Evolutionary conservation across 768 basidiomycete species (phyloP).

Genomic region (Lactarius hengduanensis): DNA sequence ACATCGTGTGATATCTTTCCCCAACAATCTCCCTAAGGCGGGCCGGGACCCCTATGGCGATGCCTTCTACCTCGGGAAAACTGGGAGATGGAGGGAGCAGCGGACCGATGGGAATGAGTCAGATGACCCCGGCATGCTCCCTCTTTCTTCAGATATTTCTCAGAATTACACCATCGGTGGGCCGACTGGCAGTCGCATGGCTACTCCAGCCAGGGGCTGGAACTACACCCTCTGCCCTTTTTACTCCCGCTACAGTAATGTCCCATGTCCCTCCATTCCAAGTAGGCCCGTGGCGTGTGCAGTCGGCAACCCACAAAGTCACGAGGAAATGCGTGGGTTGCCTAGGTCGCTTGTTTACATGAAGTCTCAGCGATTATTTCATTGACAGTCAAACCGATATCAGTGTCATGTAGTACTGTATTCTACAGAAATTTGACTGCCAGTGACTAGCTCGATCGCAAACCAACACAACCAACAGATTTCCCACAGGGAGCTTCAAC

Average conservation of each 20-base stretch:
- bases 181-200: conserved; percentile 33
- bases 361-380: too few species aligned
- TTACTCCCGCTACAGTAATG: conserved; percentile 39
- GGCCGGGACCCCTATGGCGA: background rate
- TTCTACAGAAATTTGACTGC: too few species aligned
- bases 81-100: too few species aligned
- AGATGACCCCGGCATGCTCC: conserved; percentile 43
- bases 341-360: conserved; percentile 56
- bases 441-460: too few species aligned
- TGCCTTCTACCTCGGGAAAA: background rate
- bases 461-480: too few species aligned
- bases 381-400: too few species aligned
- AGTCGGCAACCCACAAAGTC: conserved; percentile 82
- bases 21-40: background rate
- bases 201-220: conserved; percentile 39
- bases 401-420: too few species aligned
- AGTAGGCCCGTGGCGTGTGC: conserved; percentile 88
- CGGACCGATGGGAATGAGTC: background rate
- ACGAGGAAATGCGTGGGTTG: conserved; percentile 85
- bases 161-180: conserved; percentile 71
- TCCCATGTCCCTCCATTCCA: conserved; percentile 55
- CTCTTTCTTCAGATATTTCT: conserved; percentile 81
- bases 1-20: too few species aligned
- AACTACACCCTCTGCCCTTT: conserved; percentile 38
- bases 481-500: too few species aligned